Conservation (phyloP, 495 filamentous ascomycete species). For the Xylaria palmicola region DNA sequence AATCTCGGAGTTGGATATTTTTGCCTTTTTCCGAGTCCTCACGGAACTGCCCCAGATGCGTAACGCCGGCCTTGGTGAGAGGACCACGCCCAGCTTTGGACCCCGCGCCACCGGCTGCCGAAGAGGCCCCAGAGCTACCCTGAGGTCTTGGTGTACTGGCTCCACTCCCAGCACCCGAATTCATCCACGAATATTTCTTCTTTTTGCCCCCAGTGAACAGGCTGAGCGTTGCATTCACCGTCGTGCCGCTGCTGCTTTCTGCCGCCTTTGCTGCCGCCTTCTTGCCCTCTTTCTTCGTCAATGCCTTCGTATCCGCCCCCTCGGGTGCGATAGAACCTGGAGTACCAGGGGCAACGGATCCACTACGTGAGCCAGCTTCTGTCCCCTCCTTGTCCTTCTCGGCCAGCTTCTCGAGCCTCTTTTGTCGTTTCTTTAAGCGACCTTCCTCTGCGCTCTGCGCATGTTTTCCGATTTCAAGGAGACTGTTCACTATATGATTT, state of each 20-base stretch:
- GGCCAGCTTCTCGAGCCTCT: conserved; percentile 32
- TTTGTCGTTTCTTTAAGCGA: conserved; percentile 47
- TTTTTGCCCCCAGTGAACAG: conserved; percentile 54
- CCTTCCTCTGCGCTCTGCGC: conserved; percentile 51
- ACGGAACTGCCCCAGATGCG: conserved; percentile 57
- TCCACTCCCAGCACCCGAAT: conserved; percentile 39
- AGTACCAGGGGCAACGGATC: conserved; percentile 49
- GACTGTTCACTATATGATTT: conserved; percentile 38
- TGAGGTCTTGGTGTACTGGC: conserved; percentile 44
- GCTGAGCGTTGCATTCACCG: conserved; percentile 55
- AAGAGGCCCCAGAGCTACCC: conserved; percentile 25
- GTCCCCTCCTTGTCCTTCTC: conserved; percentile 39
- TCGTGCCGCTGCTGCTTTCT: conserved; percentile 54
- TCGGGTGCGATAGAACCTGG: conserved; percentile 50
- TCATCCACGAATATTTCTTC: conserved; percentile 64
- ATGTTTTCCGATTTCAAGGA: conserved; percentile 34
- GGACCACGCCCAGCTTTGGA: conserved; percentile 21
- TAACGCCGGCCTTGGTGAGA: conserved; percentile 28
- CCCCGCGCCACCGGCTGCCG: conserved; percentile 21
- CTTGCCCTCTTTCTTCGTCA: conserved; percentile 59
- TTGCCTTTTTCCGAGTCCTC: conserved; percentile 62
- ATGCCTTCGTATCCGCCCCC: conserved; percentile 38
- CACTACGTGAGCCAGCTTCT: conserved; percentile 37
- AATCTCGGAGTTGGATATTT: conserved; percentile 70
- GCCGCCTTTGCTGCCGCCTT: conserved; percentile 54